These are phyloP conservation scores for Colletotrichum costaricense DNA, from an alignment of 2,329 filamentous ascomycete species.

Conservation along the genomic window DNA sequence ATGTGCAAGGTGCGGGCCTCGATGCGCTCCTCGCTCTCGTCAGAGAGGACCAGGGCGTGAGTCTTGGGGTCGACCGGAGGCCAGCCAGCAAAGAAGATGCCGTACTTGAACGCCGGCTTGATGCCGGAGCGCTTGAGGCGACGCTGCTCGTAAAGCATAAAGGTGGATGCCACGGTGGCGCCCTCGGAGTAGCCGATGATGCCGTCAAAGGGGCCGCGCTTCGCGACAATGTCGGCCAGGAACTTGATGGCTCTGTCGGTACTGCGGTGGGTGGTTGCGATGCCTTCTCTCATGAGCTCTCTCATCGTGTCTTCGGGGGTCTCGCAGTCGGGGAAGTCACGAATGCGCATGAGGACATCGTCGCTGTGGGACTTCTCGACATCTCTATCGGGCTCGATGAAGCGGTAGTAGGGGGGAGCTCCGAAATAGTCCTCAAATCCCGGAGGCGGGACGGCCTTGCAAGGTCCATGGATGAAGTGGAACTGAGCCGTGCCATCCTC, in stretches of 20 bases:
- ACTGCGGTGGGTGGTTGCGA: conserved; percentile 50
- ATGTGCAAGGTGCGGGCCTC: conserved; percentile 65
- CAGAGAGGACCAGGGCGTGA: conserved; percentile 58
- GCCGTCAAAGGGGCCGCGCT: conserved; percentile 59
- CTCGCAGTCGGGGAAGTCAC: conserved; percentile 63
- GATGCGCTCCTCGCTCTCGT: conserved; percentile 60
- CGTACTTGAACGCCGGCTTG: conserved; percentile 56
- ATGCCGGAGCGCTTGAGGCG: conserved; percentile 39
- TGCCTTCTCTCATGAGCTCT: conserved; percentile 55
- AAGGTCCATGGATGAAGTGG: conserved; percentile 63
- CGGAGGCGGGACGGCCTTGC: conserved; percentile 60
- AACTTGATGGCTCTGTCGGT: conserved; percentile 55
- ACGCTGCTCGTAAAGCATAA: conserved; percentile 62
- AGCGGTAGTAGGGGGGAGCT: conserved; percentile 64
- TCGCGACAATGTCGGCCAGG: conserved; percentile 57
- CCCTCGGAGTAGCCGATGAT: conserved; percentile 73
- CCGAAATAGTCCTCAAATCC: conserved; percentile 70
- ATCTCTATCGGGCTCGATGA: conserved; percentile 62
- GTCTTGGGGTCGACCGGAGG: conserved; percentile 58
- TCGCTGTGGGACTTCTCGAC: conserved; percentile 55
- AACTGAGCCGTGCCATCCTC: conserved; percentile 60
- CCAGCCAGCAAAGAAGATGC: conserved; percentile 65
- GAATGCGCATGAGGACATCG: conserved; percentile 61
- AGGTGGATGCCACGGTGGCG: conserved; percentile 64
- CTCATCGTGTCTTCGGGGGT: conserved; percentile 68